Evolutionary conservation across 1,139 yeast genomes (phyloP), one percentile per base, ranked within the genome.

Genomic region (Saccharomyces pastorianus): DNA sequence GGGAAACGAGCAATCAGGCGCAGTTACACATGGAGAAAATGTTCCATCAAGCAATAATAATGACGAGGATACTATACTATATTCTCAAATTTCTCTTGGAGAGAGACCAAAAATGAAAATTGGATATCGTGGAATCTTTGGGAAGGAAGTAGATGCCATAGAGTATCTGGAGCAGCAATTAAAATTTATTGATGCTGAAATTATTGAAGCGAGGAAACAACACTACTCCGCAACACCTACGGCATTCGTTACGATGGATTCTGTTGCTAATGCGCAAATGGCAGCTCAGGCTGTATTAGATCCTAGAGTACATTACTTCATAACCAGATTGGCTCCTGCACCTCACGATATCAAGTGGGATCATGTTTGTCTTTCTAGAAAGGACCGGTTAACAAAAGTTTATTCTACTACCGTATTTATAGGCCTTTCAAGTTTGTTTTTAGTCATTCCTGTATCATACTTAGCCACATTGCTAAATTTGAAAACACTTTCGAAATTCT

Each of bases 181-280:
- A 49, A 78, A 76, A 20, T 74, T 78, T 5, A 71, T 85, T 13
- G 91, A 85, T 63, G 76, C 76, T 53, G 88, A 84, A 61, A 85
- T 85, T 29, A 46, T 64, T 3, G 72, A 75, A 44, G 85, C 88
- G 1, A 74, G 91, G 57, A 71, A 70, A 32, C 74, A 81, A 55
- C 85, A 83, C 57, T 85, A 82, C 61, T 81, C 90, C 0, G 84
- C 90, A 29, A 77, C 87, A 0, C 83, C 88, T 8, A 80, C 88
- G 8, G 93, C 93, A 0, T 86, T 86, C 64, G 80, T 86, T 6
- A 86, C 93, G 0, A 85, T 86, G 93, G 89, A 85, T 59, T 82
- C 89, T 0, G 93, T 85, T 0, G 93, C 93, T 0, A 82, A 87
- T 49, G 93, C 93, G 0, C 95, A 86, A 69, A 85, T 85, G 88